Conservation (phyloP, 768 basidiomycete genomes). For the Boletus bicolor region DNA sequence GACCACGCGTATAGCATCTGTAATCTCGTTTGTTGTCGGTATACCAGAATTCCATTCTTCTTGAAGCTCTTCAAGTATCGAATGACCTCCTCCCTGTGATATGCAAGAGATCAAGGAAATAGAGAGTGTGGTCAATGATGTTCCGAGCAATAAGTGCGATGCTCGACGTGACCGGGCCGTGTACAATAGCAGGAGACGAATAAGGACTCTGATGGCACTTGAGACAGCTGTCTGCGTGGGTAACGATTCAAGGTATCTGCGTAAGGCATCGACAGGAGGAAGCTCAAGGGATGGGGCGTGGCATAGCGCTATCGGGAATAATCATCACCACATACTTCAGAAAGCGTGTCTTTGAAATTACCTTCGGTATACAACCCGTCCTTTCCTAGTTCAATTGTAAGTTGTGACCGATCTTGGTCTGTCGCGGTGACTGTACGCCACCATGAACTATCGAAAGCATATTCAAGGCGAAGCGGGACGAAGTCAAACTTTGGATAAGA, state of each 20-base stretch:
- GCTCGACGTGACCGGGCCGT: slow-evolving; percentile 54
- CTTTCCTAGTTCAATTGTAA: slow-evolving; percentile 48
- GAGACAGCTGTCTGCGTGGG: slow-evolving; percentile 73
- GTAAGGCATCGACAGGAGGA: slow-evolving; percentile 35
- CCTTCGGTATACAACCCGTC: slow-evolving; percentile 46
- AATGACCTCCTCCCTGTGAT: slow-evolving; percentile 73
- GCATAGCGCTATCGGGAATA: slow-evolving; percentile 19
- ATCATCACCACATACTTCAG: slow-evolving; percentile 2
- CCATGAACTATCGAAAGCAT: slow-evolving; percentile 70
- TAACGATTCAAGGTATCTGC: slow-evolving; percentile 56
- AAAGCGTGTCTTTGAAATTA: not conserved
- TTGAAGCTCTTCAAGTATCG: slow-evolving; percentile 61
- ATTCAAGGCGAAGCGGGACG: slow-evolving; percentile 62
- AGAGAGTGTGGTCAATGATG: slow-evolving; percentile 75
- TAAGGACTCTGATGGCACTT: slow-evolving; percentile 54
- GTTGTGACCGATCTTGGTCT: slow-evolving; percentile 17
- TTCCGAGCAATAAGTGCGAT: slow-evolving; percentile 79
- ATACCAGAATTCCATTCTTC: slow-evolving; percentile 59
- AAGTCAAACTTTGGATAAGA: slow-evolving; percentile 55
- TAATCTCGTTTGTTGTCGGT: slow-evolving; percentile 3
- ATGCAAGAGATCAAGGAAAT: slow-evolving; percentile 71
- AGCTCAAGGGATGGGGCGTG: slow-evolving; percentile 9
- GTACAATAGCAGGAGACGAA: slow-evolving; percentile 66
- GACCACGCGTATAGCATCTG: slow-evolving; percentile 44
- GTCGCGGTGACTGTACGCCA: slow-evolving; percentile 50